These are phyloP conservation scores for Pleurotus sapidus DNA, from an alignment of 768 basidiomycete species.

Conservation along the genomic window DNA sequence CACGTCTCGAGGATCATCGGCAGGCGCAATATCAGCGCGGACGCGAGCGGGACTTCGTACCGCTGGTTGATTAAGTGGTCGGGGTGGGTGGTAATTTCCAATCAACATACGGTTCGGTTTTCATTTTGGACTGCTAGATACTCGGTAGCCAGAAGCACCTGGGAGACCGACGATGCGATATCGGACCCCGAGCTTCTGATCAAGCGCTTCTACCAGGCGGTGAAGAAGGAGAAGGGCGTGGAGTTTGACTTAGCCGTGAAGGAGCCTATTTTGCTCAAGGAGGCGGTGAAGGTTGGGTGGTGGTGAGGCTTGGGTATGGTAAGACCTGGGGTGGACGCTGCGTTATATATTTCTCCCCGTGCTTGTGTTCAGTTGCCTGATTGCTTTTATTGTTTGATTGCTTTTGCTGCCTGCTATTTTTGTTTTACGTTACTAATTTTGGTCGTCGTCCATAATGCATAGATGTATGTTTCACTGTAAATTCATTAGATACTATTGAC, in stretches of 20 bases:
- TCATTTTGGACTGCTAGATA: constrained; percentile 22
- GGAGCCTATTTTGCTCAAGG: constrained; percentile 24
- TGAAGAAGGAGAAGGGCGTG: constrained; percentile 22
- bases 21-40: constrained; percentile 13
- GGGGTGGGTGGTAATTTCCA: constrained; percentile 17
- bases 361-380: too few relatives aligned
- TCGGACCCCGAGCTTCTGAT: constrained; percentile 24
- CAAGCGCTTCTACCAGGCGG: constrained; percentile 25
- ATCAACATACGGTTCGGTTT: not conserved
- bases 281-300: constrained; percentile 31
- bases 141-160: constrained; percentile 28
- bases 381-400: too few relatives aligned
- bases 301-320: too few relatives aligned
- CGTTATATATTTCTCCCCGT: too few relatives aligned
- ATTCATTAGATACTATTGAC: too few relatives aligned
- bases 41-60: constrained; percentile 1
- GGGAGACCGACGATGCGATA: constrained; percentile 30
- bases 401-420: too few relatives aligned
- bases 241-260: constrained; percentile 20
- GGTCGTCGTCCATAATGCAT: too few relatives aligned
- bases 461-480: too few relatives aligned
- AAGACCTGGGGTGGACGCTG: too few relatives aligned
- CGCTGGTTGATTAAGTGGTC: constrained; percentile 40
- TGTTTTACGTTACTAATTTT: too few relatives aligned
- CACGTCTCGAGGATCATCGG: constrained; percentile 35